These are phyloP conservation scores for Saccharomycopsis sp. DNA, from an alignment of 805 yeast species.

Conservation along the genomic window DNA sequence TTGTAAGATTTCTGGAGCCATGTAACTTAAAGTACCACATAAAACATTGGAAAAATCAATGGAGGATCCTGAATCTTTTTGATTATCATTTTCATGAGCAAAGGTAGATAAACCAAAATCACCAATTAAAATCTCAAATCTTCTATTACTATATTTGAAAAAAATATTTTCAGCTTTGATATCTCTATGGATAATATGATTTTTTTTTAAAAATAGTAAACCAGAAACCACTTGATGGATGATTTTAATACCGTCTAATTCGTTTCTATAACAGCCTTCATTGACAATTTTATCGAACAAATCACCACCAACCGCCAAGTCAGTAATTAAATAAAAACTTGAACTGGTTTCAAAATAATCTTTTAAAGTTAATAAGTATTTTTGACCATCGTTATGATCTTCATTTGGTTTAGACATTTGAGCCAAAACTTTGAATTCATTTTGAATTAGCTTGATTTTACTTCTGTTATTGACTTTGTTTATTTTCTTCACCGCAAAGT, in stretches of 20 bases:
- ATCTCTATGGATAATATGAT: slow-evolving; percentile 67
- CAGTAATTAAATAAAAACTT: slow-evolving; percentile 47
- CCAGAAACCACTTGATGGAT: slow-evolving; percentile 43
- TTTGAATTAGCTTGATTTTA: slow-evolving; percentile 34
- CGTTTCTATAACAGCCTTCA: slow-evolving; percentile 33
- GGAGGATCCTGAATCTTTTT: slow-evolving; percentile 23
- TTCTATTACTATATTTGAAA: slow-evolving; percentile 48
- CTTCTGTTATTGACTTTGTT: slow-evolving; percentile 22
- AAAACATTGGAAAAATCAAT: slow-evolving; percentile 27
- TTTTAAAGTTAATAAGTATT: slow-evolving; percentile 47
- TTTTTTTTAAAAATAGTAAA: slow-evolving; percentile 44
- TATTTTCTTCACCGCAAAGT: slow-evolving; percentile 38
- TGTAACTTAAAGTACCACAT: slow-evolving; percentile 64
- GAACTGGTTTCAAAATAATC: slow-evolving; percentile 64
- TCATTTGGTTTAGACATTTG: slow-evolving; percentile 38
- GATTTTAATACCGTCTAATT: slow-evolving; percentile 38
- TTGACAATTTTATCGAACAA: slow-evolving; percentile 48
- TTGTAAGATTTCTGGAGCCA: slow-evolving; percentile 60
- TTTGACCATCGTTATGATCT: slow-evolving; percentile 3
- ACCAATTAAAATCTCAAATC: slow-evolving; percentile 56
- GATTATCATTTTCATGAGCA: slow-evolving; percentile 22
- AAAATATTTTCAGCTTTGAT: slow-evolving; percentile 83
- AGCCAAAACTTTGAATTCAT: slow-evolving; percentile 49
- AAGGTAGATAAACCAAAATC: slow-evolving; percentile 68
- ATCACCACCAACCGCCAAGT: slow-evolving; percentile 60